A percentile compares a stretch with the other conserved stretches of the same genome.
phyloP scores from a whole-genome alignment of 495 filamentous ascomycete genomes.

The Hypoxylon rickii region DNA sequence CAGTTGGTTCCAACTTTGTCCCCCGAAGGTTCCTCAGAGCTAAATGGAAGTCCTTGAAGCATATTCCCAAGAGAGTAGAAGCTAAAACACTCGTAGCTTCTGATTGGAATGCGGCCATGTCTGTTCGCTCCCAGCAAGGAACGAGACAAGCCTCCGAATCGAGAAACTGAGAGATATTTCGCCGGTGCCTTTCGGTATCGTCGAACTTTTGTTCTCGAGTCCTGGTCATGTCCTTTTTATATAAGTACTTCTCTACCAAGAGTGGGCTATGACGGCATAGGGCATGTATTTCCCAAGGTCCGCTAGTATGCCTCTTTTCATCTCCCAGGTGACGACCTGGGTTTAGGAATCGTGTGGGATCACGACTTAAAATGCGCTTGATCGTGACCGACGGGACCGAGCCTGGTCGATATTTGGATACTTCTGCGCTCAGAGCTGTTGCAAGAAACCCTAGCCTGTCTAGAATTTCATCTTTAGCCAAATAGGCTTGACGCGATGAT shows the following conservation, averaged over 20 bases:
- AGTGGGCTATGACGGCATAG: slow-evolving; percentile 28
- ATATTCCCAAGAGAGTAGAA: slow-evolving; percentile 15
- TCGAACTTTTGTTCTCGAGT: slow-evolving; percentile 7
- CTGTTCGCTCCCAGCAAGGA: slow-evolving; percentile 23
- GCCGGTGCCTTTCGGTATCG: background rate
- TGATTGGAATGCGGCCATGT: slow-evolving; percentile 17
- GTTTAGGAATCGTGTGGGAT: slow-evolving; percentile 7
- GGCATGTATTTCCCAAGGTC: slow-evolving; percentile 31
- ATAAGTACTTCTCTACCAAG: slow-evolving; percentile 12
- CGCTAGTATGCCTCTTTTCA: background rate
- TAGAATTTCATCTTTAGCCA: slow-evolving; percentile 23
- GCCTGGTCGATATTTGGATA: background rate
- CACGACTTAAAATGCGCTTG: slow-evolving; percentile 8
- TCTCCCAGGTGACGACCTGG: slow-evolving; percentile 1
- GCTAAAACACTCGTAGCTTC: slow-evolving; percentile 18
- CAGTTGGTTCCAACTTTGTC: background rate
- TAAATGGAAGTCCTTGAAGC: slow-evolving; percentile 4
- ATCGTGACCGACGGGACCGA: slow-evolving; percentile 11
- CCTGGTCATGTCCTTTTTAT: slow-evolving; percentile 1
- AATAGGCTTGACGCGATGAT: slow-evolving; percentile 14
- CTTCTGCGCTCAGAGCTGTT: slow-evolving; percentile 8
- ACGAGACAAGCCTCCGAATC: slow-evolving; percentile 17
- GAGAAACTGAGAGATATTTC: slow-evolving; percentile 11
- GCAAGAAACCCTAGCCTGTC: slow-evolving; percentile 26
- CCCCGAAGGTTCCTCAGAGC: background rate